Evolutionary conservation across 2,329 filamentous ascomycete genomes (phyloP), one percentile per base, ranked within the genome.

Genomic region (Acrocalymma vagum): DNA sequence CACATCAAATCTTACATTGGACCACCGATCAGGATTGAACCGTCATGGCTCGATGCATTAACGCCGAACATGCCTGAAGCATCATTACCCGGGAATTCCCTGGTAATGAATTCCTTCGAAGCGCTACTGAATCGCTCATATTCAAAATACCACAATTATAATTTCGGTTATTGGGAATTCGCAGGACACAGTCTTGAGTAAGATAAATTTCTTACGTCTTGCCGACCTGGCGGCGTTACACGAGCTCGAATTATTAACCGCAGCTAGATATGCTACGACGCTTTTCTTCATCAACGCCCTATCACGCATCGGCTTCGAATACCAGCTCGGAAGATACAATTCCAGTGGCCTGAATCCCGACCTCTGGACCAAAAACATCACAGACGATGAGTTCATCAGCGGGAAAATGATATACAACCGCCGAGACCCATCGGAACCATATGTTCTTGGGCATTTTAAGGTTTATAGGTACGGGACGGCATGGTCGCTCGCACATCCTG

Each of bases 381-480:
- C 18, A 4, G 18, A 38, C 21, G 32, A 43, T 20, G 27, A 14
- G 11, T 38, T 43, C 15, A 16, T 43, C 25, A 28, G 26, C 22
- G 40, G 27, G 8, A 26, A 21, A 11, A 14, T 16, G 6, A 30
- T 37, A 17, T 32, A 29, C 14, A 13, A n/a, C 13, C n/a, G 20
- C 9, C 23, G 16, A 5, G 16, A 35, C 9, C 18, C 37, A 3
- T 26, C 37, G 5, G 24, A 18, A 6, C 39, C 32, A 10, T 28
- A 25, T 18, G 27, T 26, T 10, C 13, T 9, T 11, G 11, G 9
- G 3, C 27, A 34, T 9, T 44, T 28, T 18, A 8, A 33, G 22
- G n/a, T 27, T 11, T 38, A 30, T 29, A 32, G 29, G 21, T 44
- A 27, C 23, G 35, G 34, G 16, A 38, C 35, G 3, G 34, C 34